Base-by-base conservation (phyloP, 805 yeast genomes). In the Lipomyces japonicus region DNA sequence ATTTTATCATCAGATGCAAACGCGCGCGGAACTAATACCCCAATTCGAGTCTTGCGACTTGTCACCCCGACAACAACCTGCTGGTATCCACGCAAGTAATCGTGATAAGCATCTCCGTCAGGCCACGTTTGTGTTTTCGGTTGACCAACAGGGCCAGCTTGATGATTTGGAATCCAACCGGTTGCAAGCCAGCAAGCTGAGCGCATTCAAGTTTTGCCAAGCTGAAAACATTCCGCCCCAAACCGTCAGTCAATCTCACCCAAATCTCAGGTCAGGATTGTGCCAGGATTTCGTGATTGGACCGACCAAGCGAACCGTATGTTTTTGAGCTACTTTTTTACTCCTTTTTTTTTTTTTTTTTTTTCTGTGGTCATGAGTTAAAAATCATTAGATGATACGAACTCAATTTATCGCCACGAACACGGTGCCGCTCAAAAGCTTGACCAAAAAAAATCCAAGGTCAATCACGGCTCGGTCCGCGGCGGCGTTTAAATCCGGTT, bases 81-180 rank as follows among this genome's bases (percentile, higher is more conserved):
- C n/a, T n/a, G n/a, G n/a, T n/a, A n/a, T n/a, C n/a, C n/a, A n/a
- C n/a, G n/a, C n/a, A n/a, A n/a, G n/a, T n/a, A n/a, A n/a, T n/a
- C n/a, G n/a, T n/a, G n/a, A n/a, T n/a, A n/a, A n/a, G n/a, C n/a
- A n/a, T n/a, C n/a, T n/a, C n/a, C n/a, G n/a, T n/a, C n/a, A n/a
- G n/a, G n/a, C n/a, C n/a, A n/a, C n/a, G n/a, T n/a, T n/a, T n/a
- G 26, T 50, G 5, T 50, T 39, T 36, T 31, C 53, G 1, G 30
- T 50, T 7, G 36, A 39, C 40, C 53, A 48, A 38, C 45, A 44
- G 31, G 56, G 56, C 16, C 21, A 39, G 32, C 24, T 51, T n/a
- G 56, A 51, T 7, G 56, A 51, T 30, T 18, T 51, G 14, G 56
- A 43, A 34, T 16, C 46, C 4, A 37, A 35, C 10, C 42, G 35